phyloP scores from a whole-genome alignment of 1,284 basidiomycete genomes.

The Rhodotorula sp. region DNA sequence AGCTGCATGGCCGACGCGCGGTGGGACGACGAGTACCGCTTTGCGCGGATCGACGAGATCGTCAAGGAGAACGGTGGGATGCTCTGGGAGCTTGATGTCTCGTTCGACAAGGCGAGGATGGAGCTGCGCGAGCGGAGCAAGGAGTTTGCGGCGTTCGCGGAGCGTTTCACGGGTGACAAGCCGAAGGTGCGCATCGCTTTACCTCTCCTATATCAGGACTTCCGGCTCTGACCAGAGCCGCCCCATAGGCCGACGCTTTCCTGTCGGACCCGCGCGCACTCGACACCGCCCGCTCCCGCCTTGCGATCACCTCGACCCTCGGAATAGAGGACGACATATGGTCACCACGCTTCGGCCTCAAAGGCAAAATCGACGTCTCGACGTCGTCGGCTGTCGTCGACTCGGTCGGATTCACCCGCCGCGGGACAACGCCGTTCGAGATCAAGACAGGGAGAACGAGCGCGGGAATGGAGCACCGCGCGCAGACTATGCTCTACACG shows the following conservation, averaged over 20 bases:
- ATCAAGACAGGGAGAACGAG: slow-evolving; percentile 88
- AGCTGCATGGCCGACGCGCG: slow-evolving; percentile 62
- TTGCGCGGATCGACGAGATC: slow-evolving; percentile 61
- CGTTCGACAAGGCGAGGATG: slow-evolving; percentile 39
- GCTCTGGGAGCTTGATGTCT: slow-evolving; percentile 34
- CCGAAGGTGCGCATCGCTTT: slow-evolving; percentile 21
- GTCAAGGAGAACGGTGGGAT: slow-evolving; percentile 47
- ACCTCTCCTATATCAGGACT: neutral
- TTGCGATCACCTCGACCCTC: slow-evolving; percentile 72
- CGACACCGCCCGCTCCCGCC: slow-evolving; percentile 56
- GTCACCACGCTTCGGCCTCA: slow-evolving; percentile 91
- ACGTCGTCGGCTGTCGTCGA: slow-evolving; percentile 64
- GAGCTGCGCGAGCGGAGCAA: slow-evolving; percentile 45
- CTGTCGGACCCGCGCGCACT: slow-evolving; percentile 65
- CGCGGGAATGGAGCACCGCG: slow-evolving; percentile 85
- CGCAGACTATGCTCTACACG: slow-evolving; percentile 97
- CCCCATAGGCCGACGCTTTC: slow-evolving; percentile 61
- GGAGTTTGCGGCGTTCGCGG: slow-evolving; percentile 30
- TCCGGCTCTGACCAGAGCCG: slow-evolving; percentile 10
- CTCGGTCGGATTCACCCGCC: slow-evolving; percentile 33
- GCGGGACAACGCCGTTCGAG: slow-evolving; percentile 74
- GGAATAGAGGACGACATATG: slow-evolving; percentile 97
- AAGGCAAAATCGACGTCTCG: slow-evolving; percentile 92
- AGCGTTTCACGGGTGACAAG: slow-evolving; percentile 22
- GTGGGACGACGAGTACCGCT: slow-evolving; percentile 66